Conservation (phyloP, 73 alveolate species). For the Stentor roeselii region DNA sequence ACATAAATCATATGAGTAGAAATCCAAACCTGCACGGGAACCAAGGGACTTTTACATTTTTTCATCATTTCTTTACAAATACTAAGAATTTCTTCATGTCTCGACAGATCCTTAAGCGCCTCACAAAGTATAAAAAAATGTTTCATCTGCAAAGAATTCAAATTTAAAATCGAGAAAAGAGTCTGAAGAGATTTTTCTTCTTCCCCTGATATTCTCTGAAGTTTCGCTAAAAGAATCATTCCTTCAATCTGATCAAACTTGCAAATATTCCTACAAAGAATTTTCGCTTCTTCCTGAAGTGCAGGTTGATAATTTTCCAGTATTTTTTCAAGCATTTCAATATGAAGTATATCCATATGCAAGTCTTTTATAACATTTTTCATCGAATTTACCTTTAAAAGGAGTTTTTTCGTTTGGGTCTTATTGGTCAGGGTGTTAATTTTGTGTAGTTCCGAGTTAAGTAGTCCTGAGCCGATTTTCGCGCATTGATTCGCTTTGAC, state of each 20-base stretch:
- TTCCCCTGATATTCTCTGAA: background rate
- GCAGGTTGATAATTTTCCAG: background rate
- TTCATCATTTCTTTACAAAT: constrained; percentile 19
- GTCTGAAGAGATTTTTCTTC: background rate
- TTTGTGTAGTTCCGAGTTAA: too few relatives aligned
- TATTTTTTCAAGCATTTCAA: background rate
- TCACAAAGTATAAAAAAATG: background rate
- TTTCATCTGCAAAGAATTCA: background rate
- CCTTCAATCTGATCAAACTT: constrained; percentile 19
- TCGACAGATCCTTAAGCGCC: background rate
- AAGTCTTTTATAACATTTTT: background rate
- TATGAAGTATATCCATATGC: background rate
- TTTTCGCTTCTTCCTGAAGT: constrained; percentile 2
- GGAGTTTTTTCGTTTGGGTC: background rate
- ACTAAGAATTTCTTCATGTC: background rate
- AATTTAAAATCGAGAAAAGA: background rate
- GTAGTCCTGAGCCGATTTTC: background rate
- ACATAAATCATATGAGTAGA: background rate
- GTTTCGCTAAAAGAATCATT: background rate
- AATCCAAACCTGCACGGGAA: background rate
- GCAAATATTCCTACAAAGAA: background rate
- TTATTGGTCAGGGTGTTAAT: background rate
- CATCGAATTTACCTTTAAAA: background rate
- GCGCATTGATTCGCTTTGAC: background rate
- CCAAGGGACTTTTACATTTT: constrained; percentile 4